Percentiles rank a stretch among this genome's conserved stretches.
Conservation (phyloP, 2,329 filamentous ascomycete species). For the Metarhizium guizhouense region DNA sequence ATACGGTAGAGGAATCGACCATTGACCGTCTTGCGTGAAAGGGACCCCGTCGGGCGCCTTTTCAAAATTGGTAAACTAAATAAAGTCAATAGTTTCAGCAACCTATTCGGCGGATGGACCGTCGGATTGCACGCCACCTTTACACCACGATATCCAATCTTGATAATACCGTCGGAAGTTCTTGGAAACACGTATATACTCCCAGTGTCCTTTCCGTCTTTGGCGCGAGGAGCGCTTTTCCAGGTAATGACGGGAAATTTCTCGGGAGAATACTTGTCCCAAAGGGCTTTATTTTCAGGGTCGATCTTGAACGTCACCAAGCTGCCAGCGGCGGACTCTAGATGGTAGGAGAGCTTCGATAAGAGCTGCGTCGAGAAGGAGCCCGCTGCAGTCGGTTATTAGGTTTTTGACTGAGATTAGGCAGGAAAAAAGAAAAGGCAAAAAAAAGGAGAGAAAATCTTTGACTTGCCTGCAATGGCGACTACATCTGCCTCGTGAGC, state of each 20-base stretch:
- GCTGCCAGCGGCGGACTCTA: constrained; percentile 21
- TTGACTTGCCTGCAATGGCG: constrained; percentile 16
- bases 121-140: constrained; percentile 11
- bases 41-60: constrained; percentile 16
- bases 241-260: constrained; percentile 22
- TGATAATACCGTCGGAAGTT: constrained; percentile 17
- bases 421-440: neutral
- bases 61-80: constrained; percentile 23
- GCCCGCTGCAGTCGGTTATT: constrained; percentile 13
- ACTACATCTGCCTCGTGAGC: constrained; percentile 13
- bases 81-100: neutral
- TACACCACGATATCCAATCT: constrained; percentile 20
- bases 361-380: constrained; percentile 22
- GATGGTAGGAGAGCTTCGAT: constrained; percentile 17
- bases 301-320: constrained; percentile 20
- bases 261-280: constrained; percentile 24
- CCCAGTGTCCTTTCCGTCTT: constrained; percentile 18
- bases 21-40: constrained; percentile 20
- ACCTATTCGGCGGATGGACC: neutral
- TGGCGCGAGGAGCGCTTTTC: constrained; percentile 19
- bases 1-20: constrained; percentile 20
- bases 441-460: no score
- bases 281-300: constrained; percentile 12
- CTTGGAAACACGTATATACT: constrained; percentile 20
- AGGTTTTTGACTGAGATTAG: neutral